phyloP scores from a whole-genome alignment of 768 basidiomycete species.

The Termitomyces sp. region DNA sequence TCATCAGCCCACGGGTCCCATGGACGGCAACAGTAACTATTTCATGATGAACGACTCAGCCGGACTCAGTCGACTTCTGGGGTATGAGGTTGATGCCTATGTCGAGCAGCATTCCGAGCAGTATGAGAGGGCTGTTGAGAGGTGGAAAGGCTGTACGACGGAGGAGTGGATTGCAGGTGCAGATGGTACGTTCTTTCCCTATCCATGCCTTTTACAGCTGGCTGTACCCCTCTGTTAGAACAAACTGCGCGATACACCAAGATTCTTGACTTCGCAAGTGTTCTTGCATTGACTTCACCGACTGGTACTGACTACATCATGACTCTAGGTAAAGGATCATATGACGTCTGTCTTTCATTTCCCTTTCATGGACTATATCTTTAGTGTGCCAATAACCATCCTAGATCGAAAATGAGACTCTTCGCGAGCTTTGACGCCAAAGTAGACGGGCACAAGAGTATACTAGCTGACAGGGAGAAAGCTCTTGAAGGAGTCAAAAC shows the following conservation, averaged over 20 bases:
- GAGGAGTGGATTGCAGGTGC: constrained; percentile 54
- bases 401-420: constrained; percentile 41
- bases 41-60: constrained; percentile 1
- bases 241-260: constrained; percentile 34
- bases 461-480: constrained; percentile 35
- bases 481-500: constrained; percentile 30
- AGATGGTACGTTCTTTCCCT: constrained; percentile 29
- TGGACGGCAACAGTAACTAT: neutral
- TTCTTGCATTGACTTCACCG: neutral
- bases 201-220: neutral
- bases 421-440: constrained; percentile 38
- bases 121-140: constrained; percentile 38
- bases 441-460: constrained; percentile 33
- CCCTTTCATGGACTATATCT: neutral
- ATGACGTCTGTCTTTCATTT: constrained; percentile 35
- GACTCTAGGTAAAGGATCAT: constrained; percentile 38
- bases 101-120: constrained; percentile 33
- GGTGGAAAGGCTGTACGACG: constrained; percentile 44
- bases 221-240: constrained; percentile 24
- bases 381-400: neutral
- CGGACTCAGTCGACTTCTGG: constrained; percentile 34
- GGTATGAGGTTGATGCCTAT: constrained; percentile 37
- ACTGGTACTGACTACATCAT: neutral
- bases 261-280: constrained; percentile 46
- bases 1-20: constrained; percentile 1